phyloP scores from a whole-genome alignment of 2,329 filamentous ascomycete genomes.

The Ophiostoma angusticollis region DNA sequence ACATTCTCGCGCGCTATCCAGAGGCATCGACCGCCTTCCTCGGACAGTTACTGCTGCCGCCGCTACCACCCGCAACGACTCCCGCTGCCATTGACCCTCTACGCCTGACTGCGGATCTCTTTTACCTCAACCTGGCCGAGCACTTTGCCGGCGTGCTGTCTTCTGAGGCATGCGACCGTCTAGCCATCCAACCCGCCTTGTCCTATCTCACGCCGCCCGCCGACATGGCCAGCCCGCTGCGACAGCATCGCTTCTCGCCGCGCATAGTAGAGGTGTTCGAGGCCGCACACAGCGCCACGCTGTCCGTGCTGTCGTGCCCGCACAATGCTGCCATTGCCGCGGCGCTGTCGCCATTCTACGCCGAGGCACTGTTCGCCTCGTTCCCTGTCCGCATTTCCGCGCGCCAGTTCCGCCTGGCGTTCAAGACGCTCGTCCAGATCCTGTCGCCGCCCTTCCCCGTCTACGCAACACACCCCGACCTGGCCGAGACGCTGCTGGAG shows the following conservation, averaged over 20 bases:
- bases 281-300: constrained; percentile 68
- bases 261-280: constrained; percentile 58
- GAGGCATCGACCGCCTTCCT: constrained; percentile 55
- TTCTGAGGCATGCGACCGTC: constrained; percentile 52
- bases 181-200: constrained; percentile 61
- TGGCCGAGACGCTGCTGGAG: constrained; percentile 72
- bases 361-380: constrained; percentile 64
- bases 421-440: constrained; percentile 73
- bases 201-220: constrained; percentile 49
- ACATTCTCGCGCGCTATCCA: constrained; percentile 63
- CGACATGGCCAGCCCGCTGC: not conserved
- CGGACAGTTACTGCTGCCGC: constrained; percentile 39
- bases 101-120: constrained; percentile 55
- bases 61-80: constrained; percentile 20
- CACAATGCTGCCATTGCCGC: constrained; percentile 60
- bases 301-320: constrained; percentile 69
- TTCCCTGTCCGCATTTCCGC: constrained; percentile 70
- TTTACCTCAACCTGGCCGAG: constrained; percentile 77
- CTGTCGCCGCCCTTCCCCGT: constrained; percentile 68
- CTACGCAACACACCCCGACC: constrained; percentile 56
- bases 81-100: constrained; percentile 38
- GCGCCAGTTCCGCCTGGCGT: constrained; percentile 78
- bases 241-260: constrained; percentile 26
- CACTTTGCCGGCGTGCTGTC: constrained; percentile 64
- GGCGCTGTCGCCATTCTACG: constrained; percentile 67